Conservation (phyloP, 1,284 basidiomycete genomes). For the Tilletiopsis washingtonensis region DNA sequence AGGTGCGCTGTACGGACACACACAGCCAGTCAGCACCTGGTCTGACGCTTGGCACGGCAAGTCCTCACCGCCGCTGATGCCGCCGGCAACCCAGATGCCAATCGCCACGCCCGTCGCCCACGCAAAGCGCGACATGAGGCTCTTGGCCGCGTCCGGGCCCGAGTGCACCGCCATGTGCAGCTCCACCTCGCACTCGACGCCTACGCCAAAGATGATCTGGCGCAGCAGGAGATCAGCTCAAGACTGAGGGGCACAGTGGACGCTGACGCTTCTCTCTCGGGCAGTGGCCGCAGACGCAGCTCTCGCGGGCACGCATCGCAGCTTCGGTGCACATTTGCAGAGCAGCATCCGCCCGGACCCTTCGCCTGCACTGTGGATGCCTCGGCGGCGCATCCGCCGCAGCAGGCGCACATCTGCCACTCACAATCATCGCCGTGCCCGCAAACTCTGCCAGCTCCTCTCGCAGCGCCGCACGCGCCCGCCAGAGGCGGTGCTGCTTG, state of each 20-base stretch:
- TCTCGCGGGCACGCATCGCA: too few relatives aligned
- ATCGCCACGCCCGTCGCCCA: slow-evolving; percentile 39
- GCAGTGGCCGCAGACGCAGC: too few relatives aligned
- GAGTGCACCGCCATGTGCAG: slow-evolving; percentile 18
- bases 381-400: too few relatives aligned
- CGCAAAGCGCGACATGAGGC: slow-evolving; percentile 22
- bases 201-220: slow-evolving; percentile 33
- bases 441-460: slow-evolving; percentile 11
- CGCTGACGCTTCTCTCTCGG: too few relatives aligned
- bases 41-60: too few relatives aligned
- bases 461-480: slow-evolving; percentile 5
- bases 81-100: slow-evolving; percentile 28
- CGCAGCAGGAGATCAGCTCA: slow-evolving; percentile 23
- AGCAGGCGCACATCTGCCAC: too few relatives aligned
- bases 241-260: too few relatives aligned
- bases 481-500: slow-evolving; percentile 19
- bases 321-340: too few relatives aligned
- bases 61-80: slow-evolving; percentile 23
- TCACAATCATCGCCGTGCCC: background rate
- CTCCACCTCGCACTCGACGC: slow-evolving; percentile 38
- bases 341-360: background rate
- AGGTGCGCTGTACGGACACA: too few relatives aligned
- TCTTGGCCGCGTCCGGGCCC: slow-evolving; percentile 14
- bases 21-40: too few relatives aligned
- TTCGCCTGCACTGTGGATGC: background rate